Evolutionary conservation across 192 early-diverging fungal species (phyloP), one percentile per base, ranked within the genome.

Genomic region (Linnemannia exigua): DNA sequence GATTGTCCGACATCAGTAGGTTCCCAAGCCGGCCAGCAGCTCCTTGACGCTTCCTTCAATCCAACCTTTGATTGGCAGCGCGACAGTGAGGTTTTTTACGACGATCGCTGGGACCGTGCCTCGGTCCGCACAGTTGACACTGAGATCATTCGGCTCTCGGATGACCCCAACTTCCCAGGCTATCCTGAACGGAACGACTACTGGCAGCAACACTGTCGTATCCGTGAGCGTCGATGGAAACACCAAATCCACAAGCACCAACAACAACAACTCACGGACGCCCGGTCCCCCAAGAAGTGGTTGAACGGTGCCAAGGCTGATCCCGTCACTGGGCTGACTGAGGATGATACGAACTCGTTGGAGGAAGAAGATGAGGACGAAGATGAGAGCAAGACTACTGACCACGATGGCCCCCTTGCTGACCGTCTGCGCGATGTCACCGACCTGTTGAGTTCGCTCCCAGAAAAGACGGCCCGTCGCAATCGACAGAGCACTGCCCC

Each of bases 111-210:
- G 84, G 84, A 86, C 33, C 74, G 79, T 15, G n/a, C 74, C 22
- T 85, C 83, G 17, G 66, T 75, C 52, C 51, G 44, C 28, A 79
- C 77, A 9, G 69, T 74, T 20, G 77, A 85, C 41, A 76, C 83
- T 38, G 77, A 79, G 22, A 58, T 70, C 12, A 38, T 61, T 7
- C 83, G 69, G 7, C 67, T 71, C 33, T 44, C 72, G 1, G 72
- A 76, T 14, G 83, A 85, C 33, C 73, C 77, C 20, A 22, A 71
- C 51, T 85, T 79, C 41, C 83, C 83, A 16, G 83, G 48, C 0
- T 85, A 79, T 28, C 83, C 83, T 14, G 83, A 85, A 19, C 83
- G 83, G n/a, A 85, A 85, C n/a, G 83, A 47, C 54, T 85, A 72
- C 25, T 79, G 83, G 83, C 72, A 85, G 33, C 38, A 74, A 47